Evolutionary conservation across 495 filamentous ascomycete species (phyloP).

Genomic region (Tuber brumale): DNA sequence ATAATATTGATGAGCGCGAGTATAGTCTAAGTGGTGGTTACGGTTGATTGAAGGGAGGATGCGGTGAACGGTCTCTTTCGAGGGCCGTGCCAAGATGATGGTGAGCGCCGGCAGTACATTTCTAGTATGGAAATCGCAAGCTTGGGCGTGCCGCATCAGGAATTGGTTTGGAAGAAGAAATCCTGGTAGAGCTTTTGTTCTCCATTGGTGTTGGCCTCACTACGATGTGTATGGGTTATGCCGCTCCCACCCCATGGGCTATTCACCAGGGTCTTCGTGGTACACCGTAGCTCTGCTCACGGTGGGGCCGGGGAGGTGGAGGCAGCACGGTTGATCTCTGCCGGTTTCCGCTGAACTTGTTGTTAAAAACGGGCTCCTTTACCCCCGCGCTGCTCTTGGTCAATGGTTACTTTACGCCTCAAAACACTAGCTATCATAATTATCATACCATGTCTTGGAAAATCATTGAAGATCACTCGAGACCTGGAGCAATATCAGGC

Average conservation of each 20-base stretch:
- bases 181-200: neutral
- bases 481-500: neutral
- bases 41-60: neutral
- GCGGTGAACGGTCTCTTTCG: neutral
- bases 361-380: neutral
- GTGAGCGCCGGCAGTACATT: neutral
- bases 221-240: neutral
- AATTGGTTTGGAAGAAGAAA: neutral
- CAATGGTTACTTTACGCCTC: neutral
- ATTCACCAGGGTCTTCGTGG: neutral
- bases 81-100: neutral
- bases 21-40: neutral
- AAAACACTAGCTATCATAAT: neutral
- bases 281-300: neutral
- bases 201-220: too few relatives aligned
- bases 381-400: neutral
- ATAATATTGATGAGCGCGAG: neutral
- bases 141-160: neutral
- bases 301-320: neutral
- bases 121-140: neutral
- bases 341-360: neutral
- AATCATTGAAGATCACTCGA: neutral
- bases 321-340: neutral
- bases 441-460: neutral
- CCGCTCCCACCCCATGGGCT: neutral